Base-by-base conservation (phyloP, 768 basidiomycete genomes). In the Strobilomyces echinocephalus region DNA sequence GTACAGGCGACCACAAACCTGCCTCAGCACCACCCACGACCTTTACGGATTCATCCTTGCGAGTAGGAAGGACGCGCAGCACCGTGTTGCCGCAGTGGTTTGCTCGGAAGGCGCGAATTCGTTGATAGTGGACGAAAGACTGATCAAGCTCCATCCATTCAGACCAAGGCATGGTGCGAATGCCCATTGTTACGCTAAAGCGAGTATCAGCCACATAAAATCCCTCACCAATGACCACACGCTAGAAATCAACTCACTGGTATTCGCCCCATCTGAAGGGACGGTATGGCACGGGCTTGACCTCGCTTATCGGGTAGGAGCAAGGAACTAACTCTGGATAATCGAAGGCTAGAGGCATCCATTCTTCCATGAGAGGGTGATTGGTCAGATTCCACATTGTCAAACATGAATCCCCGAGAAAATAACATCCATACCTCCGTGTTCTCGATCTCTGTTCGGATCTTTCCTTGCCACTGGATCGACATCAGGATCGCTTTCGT, bases 141-240 rank as follows among this genome's bases (percentile, higher is more conserved):
- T 79, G 73, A 68, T 89, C 87, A 31, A 88, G 74, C 72, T 90
- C 85, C 49, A 88, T 83, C 87, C 88, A 90, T 48, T 85, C 81
- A 16, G 77, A 73, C 83, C 84, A 90, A 8, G 73, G 73, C 85
- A 90, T 87, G 45, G 67, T 74, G 24, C 83, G 78, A 59, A 87
- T 80, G 55, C 83, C 86, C 86, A 88, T 88, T 30, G 84, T 88
- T 20, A 87, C 77, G 56, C 85, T 87, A 46, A 8, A 16, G 14
- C 5, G 24, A 49, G 20, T 4, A 16, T 58, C 16, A 61, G 53
- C n/a, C 4, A 61, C 5, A 20, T 2, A 9, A 10, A 31, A 30
- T 11, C 18, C 26, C 44, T 6, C 43, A 35, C 12, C 4, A 20
- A 38, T 18, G 36, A 45, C 9, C 24, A 45, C 4, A 16, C 10